Conservation (phyloP, 371 early-diverging fungal genomes). For the Mortierella sp. region DNA sequence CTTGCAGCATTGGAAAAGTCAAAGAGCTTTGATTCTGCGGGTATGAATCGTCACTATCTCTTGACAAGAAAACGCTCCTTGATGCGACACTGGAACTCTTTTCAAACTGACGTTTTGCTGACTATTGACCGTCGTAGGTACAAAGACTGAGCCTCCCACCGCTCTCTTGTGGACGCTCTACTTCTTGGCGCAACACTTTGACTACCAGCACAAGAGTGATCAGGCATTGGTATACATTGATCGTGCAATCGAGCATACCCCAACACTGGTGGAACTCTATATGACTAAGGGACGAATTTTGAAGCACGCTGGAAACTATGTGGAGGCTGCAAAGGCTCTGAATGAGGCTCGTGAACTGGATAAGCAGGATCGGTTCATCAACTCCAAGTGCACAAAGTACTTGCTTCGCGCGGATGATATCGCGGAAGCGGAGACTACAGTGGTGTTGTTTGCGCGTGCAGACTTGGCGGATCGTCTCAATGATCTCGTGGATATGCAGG, state of each 20-base stretch:
- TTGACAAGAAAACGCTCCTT: too few species aligned
- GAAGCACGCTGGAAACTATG: slow-evolving; percentile 88
- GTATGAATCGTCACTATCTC: too few species aligned
- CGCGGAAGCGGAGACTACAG: slow-evolving; percentile 85
- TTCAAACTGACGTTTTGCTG: too few species aligned
- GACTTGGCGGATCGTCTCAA: slow-evolving; percentile 80
- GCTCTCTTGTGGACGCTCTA: slow-evolving; percentile 89
- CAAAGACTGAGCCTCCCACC: slow-evolving; percentile 76
- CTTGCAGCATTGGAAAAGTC: slow-evolving; percentile 62
- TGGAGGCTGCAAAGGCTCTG: slow-evolving; percentile 77
- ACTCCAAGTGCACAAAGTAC: slow-evolving; percentile 95
- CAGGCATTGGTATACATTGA: slow-evolving; percentile 82
- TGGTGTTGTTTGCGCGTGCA: slow-evolving; percentile 82
- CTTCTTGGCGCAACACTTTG: slow-evolving; percentile 90
- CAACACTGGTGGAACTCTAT: slow-evolving; percentile 89
- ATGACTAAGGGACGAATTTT: slow-evolving; percentile 95
- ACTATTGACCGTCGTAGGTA: too few species aligned
- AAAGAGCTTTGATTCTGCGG: slow-evolving; percentile 56
- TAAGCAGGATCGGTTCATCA: slow-evolving; percentile 94
- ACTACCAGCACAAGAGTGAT: slow-evolving; percentile 71
- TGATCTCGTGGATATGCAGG: slow-evolving; percentile 93
- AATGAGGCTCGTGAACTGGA: slow-evolving; percentile 91
- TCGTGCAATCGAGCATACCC: slow-evolving; percentile 85
- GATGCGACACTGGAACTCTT: too few species aligned
- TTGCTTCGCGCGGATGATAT: slow-evolving; percentile 86